Evolutionary conservation across 2,329 filamentous ascomycete species (phyloP).

Genomic region (Ophiostoma montium): DNA sequence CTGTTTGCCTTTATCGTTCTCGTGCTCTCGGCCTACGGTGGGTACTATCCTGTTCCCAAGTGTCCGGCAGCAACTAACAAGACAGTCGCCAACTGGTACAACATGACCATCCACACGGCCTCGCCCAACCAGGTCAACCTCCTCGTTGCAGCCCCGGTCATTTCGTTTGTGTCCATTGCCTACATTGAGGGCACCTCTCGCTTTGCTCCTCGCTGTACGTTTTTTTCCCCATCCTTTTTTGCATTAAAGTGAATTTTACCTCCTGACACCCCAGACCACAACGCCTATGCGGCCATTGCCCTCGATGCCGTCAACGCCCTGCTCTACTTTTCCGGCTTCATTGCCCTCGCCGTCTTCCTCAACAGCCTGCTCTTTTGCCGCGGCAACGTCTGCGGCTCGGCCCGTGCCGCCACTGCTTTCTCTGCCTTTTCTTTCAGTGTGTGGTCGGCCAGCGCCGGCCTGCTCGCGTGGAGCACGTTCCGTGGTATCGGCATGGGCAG

Average conservation of each 20-base stretch:
- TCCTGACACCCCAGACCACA: conserved; percentile 16
- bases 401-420: conserved; percentile 39
- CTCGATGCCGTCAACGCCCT: conserved; percentile 38
- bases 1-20: conserved; percentile 32
- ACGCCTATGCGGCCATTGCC: conserved; percentile 33
- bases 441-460: conserved; percentile 35
- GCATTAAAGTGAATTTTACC: too few species aligned
- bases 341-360: conserved; percentile 43
- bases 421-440: conserved; percentile 37
- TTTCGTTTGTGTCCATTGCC: conserved; percentile 38
- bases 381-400: conserved; percentile 41
- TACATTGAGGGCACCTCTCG: conserved; percentile 38
- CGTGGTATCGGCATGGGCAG: conserved; percentile 25
- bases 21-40: conserved; percentile 36
- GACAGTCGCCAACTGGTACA: conserved; percentile 46
- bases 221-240: too few species aligned
- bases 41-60: too few species aligned
- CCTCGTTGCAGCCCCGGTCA: conserved; percentile 38
- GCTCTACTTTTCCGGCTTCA: conserved; percentile 46
- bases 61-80: background rate
- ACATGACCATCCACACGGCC: conserved; percentile 35
- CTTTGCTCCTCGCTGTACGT: conserved; percentile 25
- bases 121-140: conserved; percentile 46
- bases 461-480: conserved; percentile 34
- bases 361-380: conserved; percentile 40